Percentiles rank a stretch among this genome's conserved stretches.
Conservation (phyloP, 345 rosid genomes). For the Erodium maritimum region DNA sequence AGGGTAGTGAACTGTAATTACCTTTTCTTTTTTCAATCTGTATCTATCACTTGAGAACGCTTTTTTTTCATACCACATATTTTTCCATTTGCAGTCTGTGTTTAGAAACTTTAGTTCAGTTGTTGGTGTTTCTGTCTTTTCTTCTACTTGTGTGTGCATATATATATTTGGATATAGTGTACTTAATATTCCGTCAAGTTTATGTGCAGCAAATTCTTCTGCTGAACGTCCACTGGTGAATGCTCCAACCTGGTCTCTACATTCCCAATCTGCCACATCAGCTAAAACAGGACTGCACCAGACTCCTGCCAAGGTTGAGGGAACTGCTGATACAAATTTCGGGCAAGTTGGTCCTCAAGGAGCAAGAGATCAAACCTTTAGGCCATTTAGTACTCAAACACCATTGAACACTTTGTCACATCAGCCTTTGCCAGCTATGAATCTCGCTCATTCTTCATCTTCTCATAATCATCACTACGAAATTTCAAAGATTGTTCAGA, state of each 20-base stretch:
- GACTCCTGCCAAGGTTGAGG: conserved; percentile 32
- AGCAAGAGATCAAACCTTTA: conserved; percentile 42
- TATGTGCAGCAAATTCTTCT: conserved; percentile 48
- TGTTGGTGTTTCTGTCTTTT: neutral
- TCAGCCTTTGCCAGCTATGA: conserved; percentile 49
- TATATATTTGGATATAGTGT: neutral
- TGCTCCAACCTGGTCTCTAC: conserved; percentile 64
- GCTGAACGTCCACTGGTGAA: conserved; percentile 34
- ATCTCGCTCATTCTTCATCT: conserved; percentile 30
- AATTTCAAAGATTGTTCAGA: conserved; percentile 63
- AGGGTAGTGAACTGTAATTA: too few species aligned
- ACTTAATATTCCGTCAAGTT: conserved; percentile 2
- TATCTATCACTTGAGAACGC: neutral
- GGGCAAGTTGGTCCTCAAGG: conserved; percentile 28
- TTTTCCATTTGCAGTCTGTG: neutral
- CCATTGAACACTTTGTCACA: conserved; percentile 36
- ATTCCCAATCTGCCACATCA: conserved; percentile 38
- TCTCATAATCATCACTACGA: conserved; percentile 40
- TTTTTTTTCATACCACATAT: neutral
- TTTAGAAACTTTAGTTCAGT: neutral
- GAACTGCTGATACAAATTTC: conserved; percentile 25
- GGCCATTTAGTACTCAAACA: conserved; percentile 49
- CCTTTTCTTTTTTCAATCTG: neutral
- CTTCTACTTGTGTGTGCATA: neutral
- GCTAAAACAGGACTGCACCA: conserved; percentile 34